Conservation (phyloP, 192 early-diverging fungal genomes). For the Chytriomyces sp. region DNA sequence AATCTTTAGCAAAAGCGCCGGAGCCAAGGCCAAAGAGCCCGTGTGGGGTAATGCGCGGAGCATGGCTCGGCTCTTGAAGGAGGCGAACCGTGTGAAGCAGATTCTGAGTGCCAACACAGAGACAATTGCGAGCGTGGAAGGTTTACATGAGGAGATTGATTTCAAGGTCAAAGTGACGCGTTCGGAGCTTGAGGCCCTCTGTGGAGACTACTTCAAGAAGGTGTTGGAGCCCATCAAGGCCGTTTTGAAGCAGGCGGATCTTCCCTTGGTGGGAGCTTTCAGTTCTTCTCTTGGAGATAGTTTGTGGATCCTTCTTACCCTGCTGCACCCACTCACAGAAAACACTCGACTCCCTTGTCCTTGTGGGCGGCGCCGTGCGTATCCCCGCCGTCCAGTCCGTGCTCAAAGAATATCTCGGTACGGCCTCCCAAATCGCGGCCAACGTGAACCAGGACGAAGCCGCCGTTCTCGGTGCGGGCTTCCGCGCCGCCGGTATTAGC, state of each 20-base stretch:
- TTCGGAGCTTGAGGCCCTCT: conserved; percentile 73
- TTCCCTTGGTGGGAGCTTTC: conserved; percentile 22
- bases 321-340: conserved; percentile 26
- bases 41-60: conserved; percentile 55
- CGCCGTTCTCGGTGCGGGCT: conserved; percentile 86
- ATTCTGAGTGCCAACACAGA: conserved; percentile 95
- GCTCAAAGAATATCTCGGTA: conserved; percentile 47
- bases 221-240: conserved; percentile 77
- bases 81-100: conserved; percentile 94
- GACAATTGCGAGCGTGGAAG: conserved; percentile 84
- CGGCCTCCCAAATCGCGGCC: conserved; percentile 65
- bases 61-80: conserved; percentile 86
- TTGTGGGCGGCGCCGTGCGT: conserved; percentile 92
- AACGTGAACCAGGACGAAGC: conserved; percentile 98
- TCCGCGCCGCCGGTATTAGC: conserved; percentile 82
- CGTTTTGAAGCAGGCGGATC: conserved; percentile 65
- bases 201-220: conserved; percentile 57
- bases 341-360: conserved; percentile 83
- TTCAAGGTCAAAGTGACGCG: conserved; percentile 80
- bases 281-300: not conserved
- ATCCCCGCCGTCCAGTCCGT: conserved; percentile 80
- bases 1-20: conserved; percentile 67
- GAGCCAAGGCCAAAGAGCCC: conserved; percentile 10
- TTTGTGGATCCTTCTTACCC: not conserved
- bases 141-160: conserved; percentile 82